Percentiles rank a stretch among this genome's conserved stretches.
Conservation (phyloP, 805 yeast genomes). For the Metschnikowia amazonensis region DNA sequence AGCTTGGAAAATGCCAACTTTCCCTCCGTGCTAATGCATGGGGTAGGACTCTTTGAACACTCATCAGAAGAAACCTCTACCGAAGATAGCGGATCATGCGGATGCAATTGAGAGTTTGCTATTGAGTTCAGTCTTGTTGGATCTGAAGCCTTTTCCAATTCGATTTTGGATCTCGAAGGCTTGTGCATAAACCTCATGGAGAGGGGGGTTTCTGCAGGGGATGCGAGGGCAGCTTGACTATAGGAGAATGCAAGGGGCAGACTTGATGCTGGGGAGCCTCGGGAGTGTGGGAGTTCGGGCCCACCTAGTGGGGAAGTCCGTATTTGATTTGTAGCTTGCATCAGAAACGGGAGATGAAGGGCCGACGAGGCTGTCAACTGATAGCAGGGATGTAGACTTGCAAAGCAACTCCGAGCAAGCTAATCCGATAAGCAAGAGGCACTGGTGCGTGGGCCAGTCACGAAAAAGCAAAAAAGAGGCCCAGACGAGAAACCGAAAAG, state of each 20-base stretch:
- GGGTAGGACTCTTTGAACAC: not conserved
- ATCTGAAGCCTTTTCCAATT: conserved; percentile 27
- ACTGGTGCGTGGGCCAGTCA: conserved; percentile 2
- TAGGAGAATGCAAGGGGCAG: conserved; percentile 1
- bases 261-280: not conserved
- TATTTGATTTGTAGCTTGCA: not conserved
- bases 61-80: conserved; percentile 2
- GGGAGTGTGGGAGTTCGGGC: not conserved
- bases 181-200: conserved; percentile 38
- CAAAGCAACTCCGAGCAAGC: conserved; percentile 4
- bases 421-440: conserved; percentile 4
- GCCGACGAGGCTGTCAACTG: not conserved
- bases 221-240: not conserved
- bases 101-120: conserved; percentile 18
- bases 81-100: conserved; percentile 2
- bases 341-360: not conserved
- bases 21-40: not conserved
- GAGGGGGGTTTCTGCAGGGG: conserved; percentile 19
- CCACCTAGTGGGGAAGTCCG: not conserved
- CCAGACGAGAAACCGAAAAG: not conserved
- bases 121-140: conserved; percentile 28
- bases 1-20: not conserved
- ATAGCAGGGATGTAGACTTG: not conserved
- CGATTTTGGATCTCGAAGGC: conserved; percentile 33
- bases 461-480: not conserved